Base-by-base conservation (phyloP, 495 filamentous ascomycete genomes). In the Penicillium bialowiezense region DNA sequence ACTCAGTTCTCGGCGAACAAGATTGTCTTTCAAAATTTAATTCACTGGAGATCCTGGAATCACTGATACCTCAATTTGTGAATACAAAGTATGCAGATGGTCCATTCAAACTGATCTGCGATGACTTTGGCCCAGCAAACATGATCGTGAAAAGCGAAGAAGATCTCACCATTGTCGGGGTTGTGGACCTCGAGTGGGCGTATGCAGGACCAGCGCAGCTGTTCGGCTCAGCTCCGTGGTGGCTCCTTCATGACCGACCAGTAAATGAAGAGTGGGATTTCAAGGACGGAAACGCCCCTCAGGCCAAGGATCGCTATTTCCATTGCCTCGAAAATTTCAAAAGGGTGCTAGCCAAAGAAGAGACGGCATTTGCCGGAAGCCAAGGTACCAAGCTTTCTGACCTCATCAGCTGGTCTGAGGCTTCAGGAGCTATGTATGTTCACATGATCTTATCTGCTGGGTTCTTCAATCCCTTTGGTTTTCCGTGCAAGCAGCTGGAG, bases 361-460 rank as follows among this genome's bases (percentile, higher is more conserved):
- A 24, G n/a, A 14, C 21, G 21, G 24, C 7, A 17, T 23, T 41
- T 6, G 12, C 38, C 23, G 24, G 38, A 3, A 26, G 23, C 23
- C 23, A 26, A 26, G 3, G 8, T 26, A 26, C 23, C 4, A 3
- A 26, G 8, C 23, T 26, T 8, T 26, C 23, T 26, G 4, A 26
- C 3, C 23, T 26, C 8, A 26, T 8, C 23, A 8, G 8, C 3
- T 26, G 23, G 23, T 26, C 23, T 8, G 23, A 26, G 23, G 3
- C 23, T 26, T 26, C 23, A 8, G 23, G 23, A 8, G 23, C 23
- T 3, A 65, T 65, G 60, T 65, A 60, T 56, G 17, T 55, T 28
- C 47, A 62, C 37, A 56, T 62, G 51, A 44, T 58, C 18, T 50
- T 60, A 19, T 58, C 55, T 23, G 42, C 32, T 32, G 57, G 57